phyloP scores from a whole-genome alignment of 2,329 filamentous ascomycete genomes.

The Colletotrichum phormii region DNA sequence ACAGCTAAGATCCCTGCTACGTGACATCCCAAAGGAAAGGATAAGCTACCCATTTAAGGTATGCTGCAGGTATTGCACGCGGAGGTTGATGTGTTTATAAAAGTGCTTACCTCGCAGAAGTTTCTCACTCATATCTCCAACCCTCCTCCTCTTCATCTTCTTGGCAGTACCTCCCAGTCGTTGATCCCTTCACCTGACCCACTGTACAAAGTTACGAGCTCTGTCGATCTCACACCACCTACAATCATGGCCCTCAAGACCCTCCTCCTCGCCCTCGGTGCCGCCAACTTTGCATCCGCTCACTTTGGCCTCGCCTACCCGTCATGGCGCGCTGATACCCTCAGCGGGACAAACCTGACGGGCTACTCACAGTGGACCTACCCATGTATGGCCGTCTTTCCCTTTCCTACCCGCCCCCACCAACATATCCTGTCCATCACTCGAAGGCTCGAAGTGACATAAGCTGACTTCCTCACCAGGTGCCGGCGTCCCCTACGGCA shows the following conservation, averaged over 20 bases:
- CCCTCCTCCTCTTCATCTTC: not conserved
- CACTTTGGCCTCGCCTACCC: constrained; percentile 63
- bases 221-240: not conserved
- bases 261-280: constrained; percentile 48
- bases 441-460: not conserved
- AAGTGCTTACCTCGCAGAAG: not conserved
- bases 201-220: not conserved
- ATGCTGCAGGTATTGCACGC: not conserved
- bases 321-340: constrained; percentile 60
- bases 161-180: not conserved
- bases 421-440: not conserved
- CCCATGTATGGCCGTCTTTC: constrained; percentile 57
- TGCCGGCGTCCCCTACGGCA: constrained; percentile 58
- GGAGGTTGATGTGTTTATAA: constrained; percentile 7
- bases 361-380: constrained; percentile 61
- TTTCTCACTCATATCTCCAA: too few species aligned
- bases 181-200: not conserved
- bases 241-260: constrained; percentile 47
- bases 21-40: not conserved
- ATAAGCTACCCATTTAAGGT: constrained; percentile 8
- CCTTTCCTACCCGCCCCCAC: not conserved
- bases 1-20: constrained; percentile 17
- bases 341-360: constrained; percentile 49
- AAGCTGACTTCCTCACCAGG: constrained; percentile 46
- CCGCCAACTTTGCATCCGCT: constrained; percentile 52